Percentiles rank a stretch among this genome's conserved stretches.
Evolutionary conservation across 106 monocot species (phyloP).

Genomic region (Acorus calamus): DNA sequence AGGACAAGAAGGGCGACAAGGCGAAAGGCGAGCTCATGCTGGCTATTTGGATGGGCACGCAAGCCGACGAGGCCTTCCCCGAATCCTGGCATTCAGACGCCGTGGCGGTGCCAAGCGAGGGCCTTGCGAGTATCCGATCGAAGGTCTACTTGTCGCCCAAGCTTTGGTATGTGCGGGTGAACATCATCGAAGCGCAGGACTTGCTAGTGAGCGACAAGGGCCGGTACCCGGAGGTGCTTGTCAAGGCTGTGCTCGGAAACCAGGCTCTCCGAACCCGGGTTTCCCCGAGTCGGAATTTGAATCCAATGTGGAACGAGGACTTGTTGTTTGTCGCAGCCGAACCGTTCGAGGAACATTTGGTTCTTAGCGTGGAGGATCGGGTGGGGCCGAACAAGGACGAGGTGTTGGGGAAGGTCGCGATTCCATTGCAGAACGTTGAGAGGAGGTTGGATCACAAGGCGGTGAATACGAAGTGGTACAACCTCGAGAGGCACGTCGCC

Average conservation of each 20-base stretch:
- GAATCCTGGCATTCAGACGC: constrained; percentile 12
- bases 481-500: no score
- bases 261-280: no score
- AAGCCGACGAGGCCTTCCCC: constrained; percentile 12
- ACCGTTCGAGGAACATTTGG: constrained; percentile 8
- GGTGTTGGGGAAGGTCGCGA: constrained; percentile 3
- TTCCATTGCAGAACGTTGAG: constrained; percentile 8
- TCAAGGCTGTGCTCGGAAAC: no score
- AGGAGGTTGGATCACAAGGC: constrained; percentile 10
- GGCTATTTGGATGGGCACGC: constrained; percentile 16
- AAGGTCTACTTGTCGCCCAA: constrained; percentile 7
- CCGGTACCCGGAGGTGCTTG: no score
- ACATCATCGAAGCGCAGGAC: constrained; percentile 6
- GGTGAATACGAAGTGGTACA: constrained; percentile 9
- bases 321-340: background rate
- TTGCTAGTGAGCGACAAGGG: background rate
- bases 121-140: constrained; percentile 5
- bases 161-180: constrained; percentile 5
- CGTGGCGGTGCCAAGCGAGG: constrained; percentile 5
- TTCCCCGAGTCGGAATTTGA: background rate
- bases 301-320: constrained; percentile 14
- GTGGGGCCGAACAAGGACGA: constrained; percentile 4
- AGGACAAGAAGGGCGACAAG: constrained; percentile 7
- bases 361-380: constrained; percentile 2
- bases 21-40: constrained; percentile 11